A percentile compares a stretch with the other conserved stretches of the same genome.
Conservation (phyloP, 441 rosid species). For the Syzygium syzygioides region DNA sequence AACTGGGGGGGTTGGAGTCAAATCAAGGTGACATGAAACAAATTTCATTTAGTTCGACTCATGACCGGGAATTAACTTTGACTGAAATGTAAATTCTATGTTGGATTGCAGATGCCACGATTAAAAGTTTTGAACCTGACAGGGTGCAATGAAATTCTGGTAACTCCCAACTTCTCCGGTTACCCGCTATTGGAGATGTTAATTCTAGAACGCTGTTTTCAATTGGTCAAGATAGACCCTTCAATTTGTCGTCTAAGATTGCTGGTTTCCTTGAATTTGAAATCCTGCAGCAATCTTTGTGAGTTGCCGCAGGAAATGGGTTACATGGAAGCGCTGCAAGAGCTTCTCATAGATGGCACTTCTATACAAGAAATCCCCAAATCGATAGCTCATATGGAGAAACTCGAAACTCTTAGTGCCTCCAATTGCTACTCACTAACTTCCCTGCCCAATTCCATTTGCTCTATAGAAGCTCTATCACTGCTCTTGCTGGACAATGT, state of each 20-base stretch:
- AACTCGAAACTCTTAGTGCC: neutral
- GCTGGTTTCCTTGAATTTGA: neutral
- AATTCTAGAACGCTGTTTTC: fast-evolving
- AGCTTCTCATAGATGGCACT: neutral
- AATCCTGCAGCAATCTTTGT: neutral
- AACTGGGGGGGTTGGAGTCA: neutral
- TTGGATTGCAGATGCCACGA: neutral
- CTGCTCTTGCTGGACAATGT: neutral
- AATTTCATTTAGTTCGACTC: fast-evolving
- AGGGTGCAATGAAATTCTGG: neutral
- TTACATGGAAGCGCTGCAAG: fast-evolving
- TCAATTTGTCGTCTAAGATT: fast-evolving
- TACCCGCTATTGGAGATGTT: neutral
- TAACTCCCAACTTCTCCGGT: neutral
- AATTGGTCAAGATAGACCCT: neutral
- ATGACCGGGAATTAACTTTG: neutral
- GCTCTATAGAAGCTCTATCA: neutral
- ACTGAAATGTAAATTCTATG: neutral
- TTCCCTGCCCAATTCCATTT: neutral
- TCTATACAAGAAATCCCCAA: neutral
- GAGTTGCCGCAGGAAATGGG: fast-evolving
- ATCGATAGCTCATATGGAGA: neutral
- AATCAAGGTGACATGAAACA: neutral
- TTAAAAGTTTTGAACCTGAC: neutral
- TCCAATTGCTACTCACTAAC: neutral